phyloP scores from a whole-genome alignment of 805 yeast species.

The Candida patagonica region DNA sequence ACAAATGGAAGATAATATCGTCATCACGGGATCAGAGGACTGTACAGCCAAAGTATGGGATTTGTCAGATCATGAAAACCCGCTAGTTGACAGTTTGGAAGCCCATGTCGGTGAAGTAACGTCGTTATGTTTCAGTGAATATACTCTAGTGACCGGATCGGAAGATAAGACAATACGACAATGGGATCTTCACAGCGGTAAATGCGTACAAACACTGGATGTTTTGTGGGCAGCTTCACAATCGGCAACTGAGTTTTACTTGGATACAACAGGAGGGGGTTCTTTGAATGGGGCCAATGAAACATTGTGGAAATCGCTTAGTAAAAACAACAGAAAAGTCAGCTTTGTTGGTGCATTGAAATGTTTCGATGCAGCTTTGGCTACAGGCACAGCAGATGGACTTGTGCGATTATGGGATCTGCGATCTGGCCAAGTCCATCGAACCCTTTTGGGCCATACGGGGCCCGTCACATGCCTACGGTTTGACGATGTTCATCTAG shows the following conservation, averaged over 20 bases:
- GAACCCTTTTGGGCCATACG: slow-evolving; percentile 57
- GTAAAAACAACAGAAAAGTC: slow-evolving; percentile 16
- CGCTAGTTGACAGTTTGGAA: slow-evolving; percentile 43
- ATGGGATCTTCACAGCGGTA: slow-evolving; percentile 63
- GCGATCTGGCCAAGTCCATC: slow-evolving; percentile 56
- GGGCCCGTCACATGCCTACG: slow-evolving; percentile 59
- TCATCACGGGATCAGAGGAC: slow-evolving; percentile 52
- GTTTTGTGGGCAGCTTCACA: slow-evolving; percentile 48
- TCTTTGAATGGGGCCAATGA: slow-evolving; percentile 6
- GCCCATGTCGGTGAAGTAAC: slow-evolving; percentile 62
- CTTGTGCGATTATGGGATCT: slow-evolving; percentile 69
- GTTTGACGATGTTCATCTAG: slow-evolving; percentile 55
- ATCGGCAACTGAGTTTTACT: slow-evolving; percentile 8
- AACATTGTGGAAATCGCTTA: neutral
- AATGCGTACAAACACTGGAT: slow-evolving; percentile 62
- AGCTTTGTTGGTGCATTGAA: slow-evolving; percentile 57
- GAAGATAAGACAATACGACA: slow-evolving; percentile 63
- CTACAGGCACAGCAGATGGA: slow-evolving; percentile 73
- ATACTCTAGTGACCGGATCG: slow-evolving; percentile 57
- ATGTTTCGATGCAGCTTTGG: slow-evolving; percentile 66
- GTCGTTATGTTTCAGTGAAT: slow-evolving; percentile 46
- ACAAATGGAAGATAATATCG: slow-evolving; percentile 44
- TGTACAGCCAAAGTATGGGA: slow-evolving; percentile 57
- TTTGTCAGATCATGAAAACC: slow-evolving; percentile 21
- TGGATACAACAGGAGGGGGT: too few species aligned